Base-by-base conservation (phyloP, 495 filamentous ascomycete genomes). In the Trichoderma virens region DNA sequence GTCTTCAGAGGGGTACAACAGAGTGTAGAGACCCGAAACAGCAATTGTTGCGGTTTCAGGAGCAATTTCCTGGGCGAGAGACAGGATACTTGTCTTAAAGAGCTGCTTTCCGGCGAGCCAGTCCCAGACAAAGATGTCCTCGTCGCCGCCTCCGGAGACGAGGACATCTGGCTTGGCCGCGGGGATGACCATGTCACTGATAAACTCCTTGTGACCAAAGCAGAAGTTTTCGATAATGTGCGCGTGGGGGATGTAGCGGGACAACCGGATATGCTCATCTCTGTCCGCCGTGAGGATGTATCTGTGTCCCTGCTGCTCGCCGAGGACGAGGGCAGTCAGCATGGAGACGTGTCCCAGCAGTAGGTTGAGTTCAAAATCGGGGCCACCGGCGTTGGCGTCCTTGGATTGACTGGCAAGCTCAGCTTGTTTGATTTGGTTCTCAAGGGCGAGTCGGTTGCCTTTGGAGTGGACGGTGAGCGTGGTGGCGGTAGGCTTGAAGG, bases 181-280 rank as follows among this genome's bases (percentile, higher is more conserved):
- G 2, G 86, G 83, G 38, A 90, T 74, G 69, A 87, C 91, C 20
- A 98, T 75, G 61, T 82, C 86, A 75, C 79, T 89, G 60, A 98
- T 78, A 71, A 97, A 96, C 32, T 90, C 81, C 59, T 80, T 84
- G 70, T 98, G 94, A 0, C 92, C 93, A 18, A 96, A 79, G 68
- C 93, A 97, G 72, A 88, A 97, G 2, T 80, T 80, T 71, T 98
- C 94, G 72, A 97, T 95, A 65, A 98, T 77, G 70, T 96, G 89
- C 3, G 89, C 79, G 74, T 98, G 91, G 7, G 93, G 92, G 23
- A 86, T 77, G 4, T 87, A 90, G 64, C 94, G 83, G 30, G 93
- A 94, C 9, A 98, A 81, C 62, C 94, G 91, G 69, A 98, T 96
- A 72, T 98, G 95, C 79, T 98, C 94, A 78, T 98, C 94, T 63